A percentile compares a stretch with the other conserved stretches of the same genome.
phyloP scores from a whole-genome alignment of 257 asterid genomes.

The Linderniella brevidens region DNA sequence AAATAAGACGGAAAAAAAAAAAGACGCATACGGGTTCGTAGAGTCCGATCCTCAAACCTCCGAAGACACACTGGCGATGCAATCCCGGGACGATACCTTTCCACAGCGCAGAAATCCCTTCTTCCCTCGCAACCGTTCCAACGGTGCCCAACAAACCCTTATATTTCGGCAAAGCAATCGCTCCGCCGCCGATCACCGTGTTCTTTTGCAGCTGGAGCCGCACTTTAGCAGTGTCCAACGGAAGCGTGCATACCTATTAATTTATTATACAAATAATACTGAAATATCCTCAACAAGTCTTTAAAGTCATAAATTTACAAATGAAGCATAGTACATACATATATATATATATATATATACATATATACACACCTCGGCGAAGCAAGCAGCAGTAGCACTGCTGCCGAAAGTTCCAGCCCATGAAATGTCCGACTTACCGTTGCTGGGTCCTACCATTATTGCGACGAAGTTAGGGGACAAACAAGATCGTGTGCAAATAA shows the following conservation, averaged over 20 bases:
- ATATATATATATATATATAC: background rate
- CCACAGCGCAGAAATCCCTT: slow-evolving; percentile 77
- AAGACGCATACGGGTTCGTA: slow-evolving; percentile 98
- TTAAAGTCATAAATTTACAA: background rate
- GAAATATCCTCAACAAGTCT: slow-evolving; percentile 1
- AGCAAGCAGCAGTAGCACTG: slow-evolving; percentile 91
- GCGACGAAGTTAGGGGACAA: background rate
- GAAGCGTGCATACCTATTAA: slow-evolving; percentile 58
- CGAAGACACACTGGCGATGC: slow-evolving; percentile 86
- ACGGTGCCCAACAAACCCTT: slow-evolving; percentile 90
- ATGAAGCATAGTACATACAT: too few relatives aligned
- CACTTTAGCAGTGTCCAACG: slow-evolving; percentile 95
- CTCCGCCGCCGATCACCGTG: slow-evolving; percentile 61
- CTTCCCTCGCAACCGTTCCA: slow-evolving; percentile 92
- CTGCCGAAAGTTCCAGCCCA: slow-evolving; percentile 68
- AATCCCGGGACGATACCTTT: slow-evolving; percentile 95
- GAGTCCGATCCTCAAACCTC: slow-evolving; percentile 89
- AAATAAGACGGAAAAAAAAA: too few relatives aligned
- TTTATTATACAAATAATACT: slow-evolving; percentile 6
- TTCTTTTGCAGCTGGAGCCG: slow-evolving; percentile 92
- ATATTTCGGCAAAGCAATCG: slow-evolving; percentile 51
- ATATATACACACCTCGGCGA: slow-evolving; percentile 64
- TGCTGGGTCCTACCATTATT: slow-evolving; percentile 70
- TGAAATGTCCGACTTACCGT: slow-evolving; percentile 59
- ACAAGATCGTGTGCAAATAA: background rate